Evolutionary conservation across 345 rosid genomes (phyloP), one percentile per base, ranked within the genome.

Genomic region (Aquilaria sinensis): DNA sequence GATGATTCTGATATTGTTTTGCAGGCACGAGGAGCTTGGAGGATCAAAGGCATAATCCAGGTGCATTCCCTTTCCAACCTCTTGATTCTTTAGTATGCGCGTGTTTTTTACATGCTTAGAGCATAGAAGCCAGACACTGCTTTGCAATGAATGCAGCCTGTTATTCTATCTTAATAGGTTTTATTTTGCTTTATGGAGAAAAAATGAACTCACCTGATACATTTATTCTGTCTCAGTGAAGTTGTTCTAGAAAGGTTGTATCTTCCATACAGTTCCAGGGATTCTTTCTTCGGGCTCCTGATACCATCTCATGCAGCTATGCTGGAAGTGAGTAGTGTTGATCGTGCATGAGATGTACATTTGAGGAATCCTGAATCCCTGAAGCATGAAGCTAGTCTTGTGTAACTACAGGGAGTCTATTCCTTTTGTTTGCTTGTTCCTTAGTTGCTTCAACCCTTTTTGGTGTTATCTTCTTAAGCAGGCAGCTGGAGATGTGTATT

Each of bases 41-140:
- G 97, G 75, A 88, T 90, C 41, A 90, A 90, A 75, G 97, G 97
- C 75, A 88, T 90, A 14, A 88, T 90, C 70, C 96, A 88, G 97
- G 97, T 90, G 77, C 41, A n/a, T 8, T 5, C 2, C 10, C 43
- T 37, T 37, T 37, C 43, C 8, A 9, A 37, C 43, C 5, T 37
- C 43, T 37, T 37, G 43, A 37, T 37, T 37, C 43, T 37, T 9
- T 37, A 37, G 43, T 9, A 37, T 37, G 3, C 5, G 7, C 3
- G 43, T 37, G 43, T 37, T 37, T 37, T 37, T 1, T 4, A 5
- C 7, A 37, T 37, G 43, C 8, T 37, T 37, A 37, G 43, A 37
- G 8, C 43, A 43, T 37, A 37, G 43, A 37, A 37, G 43, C 43
- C 43, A 37, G 43, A 37, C 5, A 37, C 43, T 37, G 43, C 47